Conservation (phyloP, 305 asterid species). For the Salvia sclarea region DNA sequence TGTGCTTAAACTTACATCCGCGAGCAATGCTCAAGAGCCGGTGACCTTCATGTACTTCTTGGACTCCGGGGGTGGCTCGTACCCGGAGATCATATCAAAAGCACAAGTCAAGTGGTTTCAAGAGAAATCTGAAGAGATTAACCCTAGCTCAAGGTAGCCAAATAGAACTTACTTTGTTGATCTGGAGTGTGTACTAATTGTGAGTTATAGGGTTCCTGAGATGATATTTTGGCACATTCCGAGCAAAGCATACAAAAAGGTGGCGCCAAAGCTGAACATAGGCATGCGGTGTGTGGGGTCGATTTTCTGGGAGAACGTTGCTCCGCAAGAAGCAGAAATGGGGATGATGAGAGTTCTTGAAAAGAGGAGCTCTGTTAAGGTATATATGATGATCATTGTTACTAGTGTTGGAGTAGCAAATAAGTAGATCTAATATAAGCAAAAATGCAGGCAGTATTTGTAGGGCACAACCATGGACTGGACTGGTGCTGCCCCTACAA, state of each 20-base stretch:
- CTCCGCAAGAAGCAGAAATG: conserved; percentile 81
- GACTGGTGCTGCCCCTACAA: conserved; percentile 96
- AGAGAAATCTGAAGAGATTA: conserved; percentile 52
- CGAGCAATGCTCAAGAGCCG: conserved; percentile 38
- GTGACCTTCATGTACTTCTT: conserved; percentile 75
- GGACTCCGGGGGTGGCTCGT: conserved; percentile 95
- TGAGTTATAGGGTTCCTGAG: conserved; percentile 93
- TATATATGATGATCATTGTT: not conserved
- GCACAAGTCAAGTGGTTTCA: conserved; percentile 83
- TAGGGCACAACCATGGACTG: conserved; percentile 92
- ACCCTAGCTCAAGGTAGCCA: conserved; percentile 70
- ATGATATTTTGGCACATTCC: conserved; percentile 94
- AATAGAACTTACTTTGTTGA: not conserved
- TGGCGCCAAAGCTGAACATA: conserved; percentile 41
- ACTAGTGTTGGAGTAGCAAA: too few relatives aligned
- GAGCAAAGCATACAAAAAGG: conserved; percentile 55
- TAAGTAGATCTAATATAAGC: too few relatives aligned
- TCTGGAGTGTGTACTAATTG: too few relatives aligned
- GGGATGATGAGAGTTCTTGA: conserved; percentile 84
- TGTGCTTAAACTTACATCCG: conserved; percentile 58
- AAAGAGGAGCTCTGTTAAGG: conserved; percentile 74
- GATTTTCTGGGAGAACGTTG: conserved; percentile 72
- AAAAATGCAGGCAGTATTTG: conserved; percentile 94
- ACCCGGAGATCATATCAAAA: conserved; percentile 74
- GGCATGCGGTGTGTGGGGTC: conserved; percentile 65